A percentile compares a stretch with the other conserved stretches of the same genome.
These are phyloP conservation scores for Trypanosoma avium DNA, from an alignment of 208 protist species.

Conservation along the genomic window DNA sequence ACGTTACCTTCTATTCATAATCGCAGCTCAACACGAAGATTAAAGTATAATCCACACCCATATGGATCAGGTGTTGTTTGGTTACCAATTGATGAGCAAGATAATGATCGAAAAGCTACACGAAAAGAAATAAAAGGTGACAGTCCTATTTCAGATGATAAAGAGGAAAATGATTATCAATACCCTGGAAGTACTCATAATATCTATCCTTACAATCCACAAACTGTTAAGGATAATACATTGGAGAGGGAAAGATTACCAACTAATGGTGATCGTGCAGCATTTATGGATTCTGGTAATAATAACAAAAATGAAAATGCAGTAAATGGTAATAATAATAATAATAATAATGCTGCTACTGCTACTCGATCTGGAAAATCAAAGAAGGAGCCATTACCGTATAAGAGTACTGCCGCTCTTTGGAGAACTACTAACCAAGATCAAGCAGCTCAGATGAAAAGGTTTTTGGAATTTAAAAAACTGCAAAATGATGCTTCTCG, in stretches of 20 bases:
- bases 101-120: conserved; percentile 1
- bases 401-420: conserved; percentile 57
- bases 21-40: conserved; percentile 53
- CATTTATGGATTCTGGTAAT: conserved; percentile 16
- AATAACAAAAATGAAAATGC: background rate
- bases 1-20: conserved; percentile 47
- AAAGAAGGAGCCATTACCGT: conserved; percentile 1
- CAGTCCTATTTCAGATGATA: conserved; percentile 44
- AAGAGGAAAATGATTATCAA: conserved; percentile 50
- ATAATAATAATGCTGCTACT: too few species aligned
- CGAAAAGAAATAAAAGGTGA: background rate
- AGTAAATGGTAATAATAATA: background rate
- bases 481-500: conserved; percentile 56
- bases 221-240: background rate
- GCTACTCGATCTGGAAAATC: too few species aligned
- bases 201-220: conserved; percentile 40
- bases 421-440: conserved; percentile 88
- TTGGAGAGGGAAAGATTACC: conserved; percentile 7
- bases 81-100: conserved; percentile 32
- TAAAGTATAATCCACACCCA: conserved; percentile 73
- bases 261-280: conserved; percentile 19
- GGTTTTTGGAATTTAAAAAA: conserved; percentile 73
- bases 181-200: conserved; percentile 85
- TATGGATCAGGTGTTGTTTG: conserved; percentile 82
- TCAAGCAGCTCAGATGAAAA: conserved; percentile 60